Evolutionary conservation across 352 stramenopile species (phyloP).

Genomic region (Globisporangium takayamanum): DNA sequence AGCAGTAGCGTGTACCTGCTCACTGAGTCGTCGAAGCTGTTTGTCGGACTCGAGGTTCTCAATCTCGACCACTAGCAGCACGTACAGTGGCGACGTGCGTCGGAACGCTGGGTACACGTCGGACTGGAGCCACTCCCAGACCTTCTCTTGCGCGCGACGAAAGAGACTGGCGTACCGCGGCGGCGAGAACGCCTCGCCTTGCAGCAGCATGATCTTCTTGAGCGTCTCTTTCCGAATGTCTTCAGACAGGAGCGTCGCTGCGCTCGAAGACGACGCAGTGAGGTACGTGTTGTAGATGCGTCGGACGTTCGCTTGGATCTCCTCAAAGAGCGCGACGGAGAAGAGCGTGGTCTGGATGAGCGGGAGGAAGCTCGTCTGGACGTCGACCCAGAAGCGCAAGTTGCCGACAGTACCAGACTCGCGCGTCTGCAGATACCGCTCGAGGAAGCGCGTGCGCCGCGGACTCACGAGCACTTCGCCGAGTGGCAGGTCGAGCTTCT

Average conservation of each 20-base stretch:
- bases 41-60: conserved; percentile 61
- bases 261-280: conserved; percentile 24
- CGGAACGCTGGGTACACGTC: conserved; percentile 60
- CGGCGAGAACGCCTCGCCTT: conserved; percentile 70
- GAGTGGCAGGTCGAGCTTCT: conserved; percentile 50
- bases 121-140: conserved; percentile 64
- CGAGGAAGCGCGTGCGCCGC: conserved; percentile 46
- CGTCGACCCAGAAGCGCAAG: conserved; percentile 65
- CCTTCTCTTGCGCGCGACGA: conserved; percentile 57
- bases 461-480: conserved; percentile 55
- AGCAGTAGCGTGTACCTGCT: conserved; percentile 36
- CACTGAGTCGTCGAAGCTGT: conserved; percentile 53
- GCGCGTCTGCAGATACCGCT: conserved; percentile 33
- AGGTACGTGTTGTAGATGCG: conserved; percentile 63
- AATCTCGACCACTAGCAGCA: conserved; percentile 60
- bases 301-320: conserved; percentile 58
- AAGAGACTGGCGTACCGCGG: conserved; percentile 64
- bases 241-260: conserved; percentile 38
- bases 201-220: conserved; percentile 59
- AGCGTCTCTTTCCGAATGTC: conserved; percentile 50
- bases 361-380: conserved; percentile 64
- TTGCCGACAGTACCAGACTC: conserved; percentile 36
- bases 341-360: conserved; percentile 56
- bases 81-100: conserved; percentile 42
- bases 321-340: conserved; percentile 66